phyloP scores from a whole-genome alignment of 2,329 filamentous ascomycete genomes.

The Capronia epimyces region DNA sequence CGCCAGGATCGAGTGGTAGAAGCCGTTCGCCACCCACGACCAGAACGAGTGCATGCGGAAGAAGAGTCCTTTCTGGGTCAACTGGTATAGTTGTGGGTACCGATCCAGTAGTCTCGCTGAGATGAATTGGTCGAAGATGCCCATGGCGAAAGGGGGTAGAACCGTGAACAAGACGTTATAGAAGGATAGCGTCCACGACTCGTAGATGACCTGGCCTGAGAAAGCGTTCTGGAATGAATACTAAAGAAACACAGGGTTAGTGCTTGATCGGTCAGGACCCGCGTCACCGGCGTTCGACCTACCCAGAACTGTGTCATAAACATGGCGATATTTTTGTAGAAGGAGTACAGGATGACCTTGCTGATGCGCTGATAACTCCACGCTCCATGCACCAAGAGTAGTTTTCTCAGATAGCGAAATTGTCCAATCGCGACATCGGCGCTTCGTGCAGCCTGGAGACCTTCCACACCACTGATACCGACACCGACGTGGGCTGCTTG shows the following conservation, averaged over 20 bases:
- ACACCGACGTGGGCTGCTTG: conserved; percentile 97
- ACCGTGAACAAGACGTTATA: conserved; percentile 99
- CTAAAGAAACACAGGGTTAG: conserved; percentile 39
- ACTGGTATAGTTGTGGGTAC: conserved; percentile 90
- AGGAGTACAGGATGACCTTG: conserved; percentile 96
- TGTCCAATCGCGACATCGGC: conserved; percentile 94
- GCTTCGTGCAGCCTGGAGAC: conserved; percentile 89
- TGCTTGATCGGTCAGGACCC: not conserved
- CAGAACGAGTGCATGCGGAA: conserved; percentile 90
- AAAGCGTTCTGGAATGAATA: conserved; percentile 98
- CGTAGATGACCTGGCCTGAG: conserved; percentile 95
- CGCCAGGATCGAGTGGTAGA: conserved; percentile 91
- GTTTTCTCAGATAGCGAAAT: conserved; percentile 89
- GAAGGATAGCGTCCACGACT: conserved; percentile 98
- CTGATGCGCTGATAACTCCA: conserved; percentile 98
- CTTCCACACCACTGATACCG: conserved; percentile 94
- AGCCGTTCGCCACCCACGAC: conserved; percentile 87
- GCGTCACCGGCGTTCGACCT: conserved; percentile 37
- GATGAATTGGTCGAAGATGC: conserved; percentile 96
- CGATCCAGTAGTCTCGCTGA: conserved; percentile 87
- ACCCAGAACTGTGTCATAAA: conserved; percentile 99
- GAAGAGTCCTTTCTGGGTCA: conserved; percentile 88
- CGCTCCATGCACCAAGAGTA: conserved; percentile 87
- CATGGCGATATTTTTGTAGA: conserved; percentile 98
- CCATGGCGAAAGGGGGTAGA: conserved; percentile 84